Conservation (phyloP, 495 filamentous ascomycete species). For the Lophiostoma macrostomum region DNA sequence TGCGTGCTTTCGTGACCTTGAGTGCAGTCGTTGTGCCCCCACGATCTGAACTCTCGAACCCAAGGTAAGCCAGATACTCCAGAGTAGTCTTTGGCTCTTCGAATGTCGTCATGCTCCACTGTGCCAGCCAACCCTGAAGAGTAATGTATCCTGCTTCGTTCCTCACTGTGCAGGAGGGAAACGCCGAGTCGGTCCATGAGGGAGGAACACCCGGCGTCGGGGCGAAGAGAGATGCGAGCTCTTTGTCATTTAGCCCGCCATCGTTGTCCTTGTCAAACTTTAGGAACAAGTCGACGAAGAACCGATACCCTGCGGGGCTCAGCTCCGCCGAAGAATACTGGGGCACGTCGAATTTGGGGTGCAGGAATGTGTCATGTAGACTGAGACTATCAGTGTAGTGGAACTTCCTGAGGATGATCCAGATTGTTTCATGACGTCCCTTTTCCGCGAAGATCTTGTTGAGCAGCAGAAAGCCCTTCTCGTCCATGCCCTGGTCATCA, state of each 20-base stretch:
- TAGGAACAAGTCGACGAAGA: slow-evolving; percentile 95
- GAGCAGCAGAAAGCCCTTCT: slow-evolving; percentile 76
- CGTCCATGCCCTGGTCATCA: slow-evolving; percentile 70
- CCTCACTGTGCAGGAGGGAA: slow-evolving; percentile 89
- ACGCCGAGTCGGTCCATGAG: slow-evolving; percentile 80
- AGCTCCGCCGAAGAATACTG: slow-evolving; percentile 88
- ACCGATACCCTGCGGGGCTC: slow-evolving; percentile 90
- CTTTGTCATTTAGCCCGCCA: slow-evolving; percentile 81
- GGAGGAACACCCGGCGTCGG: slow-evolving; percentile 85
- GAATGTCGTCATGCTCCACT: slow-evolving; percentile 99
- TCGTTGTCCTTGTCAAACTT: slow-evolving; percentile 97
- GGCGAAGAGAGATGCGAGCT: slow-evolving; percentile 82
- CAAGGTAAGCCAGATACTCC: slow-evolving; percentile 92
- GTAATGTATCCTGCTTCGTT: slow-evolving; percentile 96
- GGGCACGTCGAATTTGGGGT: slow-evolving; percentile 90
- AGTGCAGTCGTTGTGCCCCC: slow-evolving; percentile 75
- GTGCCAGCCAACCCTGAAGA: slow-evolving; percentile 94
- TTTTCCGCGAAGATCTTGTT: slow-evolving; percentile 97
- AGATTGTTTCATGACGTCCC: slow-evolving; percentile 96
- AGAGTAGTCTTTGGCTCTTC: slow-evolving; percentile 90
- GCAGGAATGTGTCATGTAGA: slow-evolving; percentile 84
- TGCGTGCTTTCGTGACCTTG: slow-evolving; percentile 87
- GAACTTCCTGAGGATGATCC: slow-evolving; percentile 93
- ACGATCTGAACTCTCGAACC: slow-evolving; percentile 66
- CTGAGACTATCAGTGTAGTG: slow-evolving; percentile 94